These are phyloP conservation scores for Boletellus deceptivus DNA, from an alignment of 1,284 basidiomycete genomes.

Conservation along the genomic window DNA sequence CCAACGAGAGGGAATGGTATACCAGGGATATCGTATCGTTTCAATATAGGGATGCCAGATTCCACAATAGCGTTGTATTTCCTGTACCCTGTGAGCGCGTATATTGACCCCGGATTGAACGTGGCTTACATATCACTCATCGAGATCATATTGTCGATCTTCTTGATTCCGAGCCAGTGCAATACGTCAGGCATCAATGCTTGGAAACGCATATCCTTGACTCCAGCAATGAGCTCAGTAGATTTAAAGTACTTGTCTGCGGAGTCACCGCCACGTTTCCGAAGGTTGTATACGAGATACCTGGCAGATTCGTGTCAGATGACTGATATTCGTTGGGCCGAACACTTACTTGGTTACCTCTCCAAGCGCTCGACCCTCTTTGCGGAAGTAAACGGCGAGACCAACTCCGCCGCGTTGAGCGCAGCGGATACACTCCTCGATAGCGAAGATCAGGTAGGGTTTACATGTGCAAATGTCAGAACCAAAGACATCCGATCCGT, in stretches of 20 bases:
- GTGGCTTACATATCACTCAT: constrained; percentile 82
- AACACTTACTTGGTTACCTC: constrained; percentile 81
- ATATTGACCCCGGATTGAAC: not conserved
- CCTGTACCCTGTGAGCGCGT: constrained; percentile 41
- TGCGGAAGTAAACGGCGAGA: constrained; percentile 91
- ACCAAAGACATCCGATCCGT: constrained; percentile 85
- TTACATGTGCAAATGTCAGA: constrained; percentile 96
- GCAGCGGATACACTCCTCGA: constrained; percentile 87
- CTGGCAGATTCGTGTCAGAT: constrained; percentile 32
- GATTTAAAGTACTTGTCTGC: constrained; percentile 94
- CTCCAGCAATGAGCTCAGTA: constrained; percentile 91
- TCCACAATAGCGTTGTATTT: constrained; percentile 93
- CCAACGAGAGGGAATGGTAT: constrained; percentile 14
- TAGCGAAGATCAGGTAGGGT: constrained; percentile 90
- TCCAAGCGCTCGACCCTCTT: constrained; percentile 89
- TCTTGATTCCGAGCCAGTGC: constrained; percentile 89
- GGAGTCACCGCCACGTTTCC: constrained; percentile 90
- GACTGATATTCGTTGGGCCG: not conserved
- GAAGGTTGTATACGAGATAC: constrained; percentile 91
- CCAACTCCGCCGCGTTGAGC: constrained; percentile 91
- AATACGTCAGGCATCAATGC: constrained; percentile 95
- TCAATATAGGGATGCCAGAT: constrained; percentile 82
- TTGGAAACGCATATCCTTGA: constrained; percentile 96
- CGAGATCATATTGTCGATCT: constrained; percentile 87
- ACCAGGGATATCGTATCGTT: constrained; percentile 84